phyloP scores from a whole-genome alignment of 1,139 yeast species.

The Suhomyces coccinellae region DNA sequence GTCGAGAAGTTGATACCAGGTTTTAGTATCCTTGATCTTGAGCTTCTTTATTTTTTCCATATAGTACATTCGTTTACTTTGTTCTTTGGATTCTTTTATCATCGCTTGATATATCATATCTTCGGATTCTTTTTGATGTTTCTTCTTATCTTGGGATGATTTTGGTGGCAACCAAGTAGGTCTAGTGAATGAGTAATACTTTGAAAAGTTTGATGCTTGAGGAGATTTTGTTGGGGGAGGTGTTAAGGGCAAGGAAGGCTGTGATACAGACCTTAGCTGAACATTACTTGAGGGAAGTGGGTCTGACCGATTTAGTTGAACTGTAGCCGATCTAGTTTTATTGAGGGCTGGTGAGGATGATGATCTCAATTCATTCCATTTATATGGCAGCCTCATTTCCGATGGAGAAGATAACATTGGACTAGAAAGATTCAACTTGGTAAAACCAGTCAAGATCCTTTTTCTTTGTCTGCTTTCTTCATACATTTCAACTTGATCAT shows the following conservation, averaged over 20 bases:
- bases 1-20: conserved; percentile 47
- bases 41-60: conserved; percentile 29
- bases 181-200: conserved; percentile 51
- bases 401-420: conserved; percentile 4
- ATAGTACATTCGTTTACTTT: conserved; percentile 28
- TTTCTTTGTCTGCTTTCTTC: conserved; percentile 43
- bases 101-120: conserved; percentile 50
- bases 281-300: conserved; percentile 11
- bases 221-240: conserved; percentile 4
- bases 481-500: conserved; percentile 34
- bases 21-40: conserved; percentile 33
- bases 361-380: background rate
- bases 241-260: conserved; percentile 4
- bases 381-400: background rate
- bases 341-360: conserved; percentile 11
- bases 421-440: conserved; percentile 19
- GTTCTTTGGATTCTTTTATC: conserved; percentile 36
- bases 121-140: conserved; percentile 59
- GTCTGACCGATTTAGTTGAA: too few species aligned
- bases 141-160: conserved; percentile 49
- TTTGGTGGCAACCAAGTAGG: conserved; percentile 74
- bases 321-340: too few species aligned
- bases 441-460: conserved; percentile 27
- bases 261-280: conserved; percentile 1
- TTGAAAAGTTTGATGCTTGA: conserved; percentile 15